Conservation (phyloP, 139 green algal species). For the Zygnema cylindricum region DNA sequence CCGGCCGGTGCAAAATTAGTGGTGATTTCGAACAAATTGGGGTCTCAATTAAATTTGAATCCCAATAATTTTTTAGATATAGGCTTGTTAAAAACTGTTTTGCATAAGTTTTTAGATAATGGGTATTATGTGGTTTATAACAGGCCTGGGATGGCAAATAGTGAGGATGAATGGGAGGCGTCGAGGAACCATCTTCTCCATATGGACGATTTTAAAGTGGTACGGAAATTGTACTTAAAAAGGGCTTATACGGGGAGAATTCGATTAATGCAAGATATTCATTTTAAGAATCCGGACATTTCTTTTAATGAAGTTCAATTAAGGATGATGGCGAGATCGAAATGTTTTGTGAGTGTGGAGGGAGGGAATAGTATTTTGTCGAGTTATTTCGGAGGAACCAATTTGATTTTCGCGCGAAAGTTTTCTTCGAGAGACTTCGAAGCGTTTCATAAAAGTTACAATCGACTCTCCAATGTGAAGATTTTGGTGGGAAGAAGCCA, state of each 20-base stretch:
- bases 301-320: constrained; percentile 44
- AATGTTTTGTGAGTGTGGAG: constrained; percentile 39
- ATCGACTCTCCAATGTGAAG: neutral
- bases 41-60: constrained; percentile 1
- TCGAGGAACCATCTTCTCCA: too few species aligned
- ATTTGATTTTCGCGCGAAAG: constrained; percentile 32
- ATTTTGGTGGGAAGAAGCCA: constrained; percentile 17
- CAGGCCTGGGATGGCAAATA: too few species aligned
- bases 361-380: constrained; percentile 30
- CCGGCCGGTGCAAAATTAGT: neutral
- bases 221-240: neutral
- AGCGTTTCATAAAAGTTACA: constrained; percentile 8
- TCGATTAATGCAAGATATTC: constrained; percentile 28
- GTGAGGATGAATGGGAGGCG: too few species aligned
- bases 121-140: constrained; percentile 48
- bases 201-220: neutral
- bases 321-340: constrained; percentile 23
- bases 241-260: neutral
- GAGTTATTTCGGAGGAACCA: constrained; percentile 43
- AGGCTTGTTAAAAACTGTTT: neutral
- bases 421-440: neutral
- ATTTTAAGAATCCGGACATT: neutral
- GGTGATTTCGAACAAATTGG: constrained; percentile 41
- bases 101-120: constrained; percentile 6
- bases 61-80: constrained; percentile 42